Base-by-base conservation (phyloP, 2,329 filamentous ascomycete genomes). In the Elsinoe arachidis region DNA sequence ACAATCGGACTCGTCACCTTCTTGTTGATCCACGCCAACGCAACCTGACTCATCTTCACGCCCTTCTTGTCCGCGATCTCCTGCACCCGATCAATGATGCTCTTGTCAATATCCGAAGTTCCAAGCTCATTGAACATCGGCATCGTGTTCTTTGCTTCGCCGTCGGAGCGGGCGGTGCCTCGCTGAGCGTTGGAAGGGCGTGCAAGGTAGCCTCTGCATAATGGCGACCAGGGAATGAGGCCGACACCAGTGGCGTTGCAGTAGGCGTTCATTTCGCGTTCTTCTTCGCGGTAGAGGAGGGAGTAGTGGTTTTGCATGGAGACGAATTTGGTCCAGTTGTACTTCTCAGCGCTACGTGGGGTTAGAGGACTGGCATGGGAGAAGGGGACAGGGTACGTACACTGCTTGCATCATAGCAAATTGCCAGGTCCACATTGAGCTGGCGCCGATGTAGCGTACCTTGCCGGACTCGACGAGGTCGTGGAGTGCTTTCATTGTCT, bases 41-140 rank as follows among this genome's bases (percentile, higher is more conserved):
- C 78, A 17, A 88, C 79, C 58, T 85, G 79, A 47, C 80, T 79
- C 78, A 87, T 87, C 61, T 76, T 80, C 66, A 80, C 74, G 0
- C 74, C 76, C 63, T 77, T 77, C 69, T 82, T 81, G 60, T 75
- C 72, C 0, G 83, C 80, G 11, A 85, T 61, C 66, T 85, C 78
- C 67, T 84, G 75, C 1, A 84, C 79, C 0, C 79, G 73, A 34
- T 70, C 68, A 47, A 83, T 74, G 58, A 80, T 83, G 66, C 72
- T 70, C 64, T 76, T 69, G 60, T 83, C 80, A 0, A 71, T 70
- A 14, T 79, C 76, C 0, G 65, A 66, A 4, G 53, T 58, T 17
- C 59, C 56, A 1, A 52, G 53, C 21, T 39, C 49, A 9, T 53
- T 43, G 37, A 43, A 65, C 3, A 54, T 61, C 23, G 60, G 60